Base-by-base conservation (phyloP, 192 early-diverging fungal species). In the Backusella morwellensis region DNA sequence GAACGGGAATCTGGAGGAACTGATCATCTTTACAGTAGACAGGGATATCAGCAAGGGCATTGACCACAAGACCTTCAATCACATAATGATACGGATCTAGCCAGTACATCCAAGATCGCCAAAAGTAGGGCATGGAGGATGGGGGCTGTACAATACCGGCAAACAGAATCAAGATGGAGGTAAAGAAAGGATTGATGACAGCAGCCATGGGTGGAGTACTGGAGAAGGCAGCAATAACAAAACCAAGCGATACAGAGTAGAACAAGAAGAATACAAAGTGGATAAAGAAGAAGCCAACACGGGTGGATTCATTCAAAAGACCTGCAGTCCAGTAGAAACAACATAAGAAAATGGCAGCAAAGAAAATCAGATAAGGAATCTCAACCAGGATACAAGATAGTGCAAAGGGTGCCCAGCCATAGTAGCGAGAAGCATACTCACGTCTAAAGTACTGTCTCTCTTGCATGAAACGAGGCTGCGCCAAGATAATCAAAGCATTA, bases 241-340 rank as follows among this genome's bases (percentile, higher is more conserved):
- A 91, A 59, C 93, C 93, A 47, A 95, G 80, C 1, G 87, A 87
- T 0, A 94, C 77, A 41, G 90, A 83, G 73, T 91, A 94, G 19
- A 93, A 77, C 59, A 88, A 85, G 70, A 91, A 86, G 47, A 90
- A 35, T 40, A 87, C 77, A 54, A 90, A 84, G 36, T 88, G 70
- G n/a, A 92, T 23, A 75, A 90, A 95, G 63, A 93, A 91, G 76
- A 87, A 93, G 41, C 88, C 85, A 4, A 82, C 86, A 70, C 87
- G 79, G 40, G 81, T 79, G n/a, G 87, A 78, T 9, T 76, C 75
- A 9, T 66, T 75, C 54, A 85, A 84, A 21, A 95, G 83, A 4
- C 91, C 92, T 35, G 89, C 85, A 36, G 90, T 85, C 90, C 91
- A 95, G 85, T 95, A 95, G 66, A 91, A 93, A 68, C 86, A 81